A percentile compares a stretch with the other conserved stretches of the same genome.
phyloP scores from a whole-genome alignment of 306 rosid species.

The Vicia sativa region DNA sequence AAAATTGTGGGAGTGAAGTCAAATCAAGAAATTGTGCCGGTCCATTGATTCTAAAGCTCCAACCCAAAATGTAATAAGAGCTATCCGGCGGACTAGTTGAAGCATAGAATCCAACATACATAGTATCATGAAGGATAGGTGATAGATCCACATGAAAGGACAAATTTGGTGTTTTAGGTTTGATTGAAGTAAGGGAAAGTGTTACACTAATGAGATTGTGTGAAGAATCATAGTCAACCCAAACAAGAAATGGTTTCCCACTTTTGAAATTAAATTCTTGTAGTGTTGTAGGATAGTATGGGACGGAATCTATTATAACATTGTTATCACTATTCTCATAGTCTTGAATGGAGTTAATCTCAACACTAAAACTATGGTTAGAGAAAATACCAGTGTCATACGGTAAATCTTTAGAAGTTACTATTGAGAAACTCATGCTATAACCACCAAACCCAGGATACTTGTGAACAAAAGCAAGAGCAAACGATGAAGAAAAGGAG shows the following conservation, averaged over 20 bases:
- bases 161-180: constrained; percentile 60
- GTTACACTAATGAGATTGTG: constrained; percentile 47
- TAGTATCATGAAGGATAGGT: constrained; percentile 51
- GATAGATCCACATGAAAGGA: constrained; percentile 63
- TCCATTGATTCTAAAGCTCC: constrained; percentile 81
- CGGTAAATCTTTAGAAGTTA: constrained; percentile 50
- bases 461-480: constrained; percentile 64
- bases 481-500: constrained; percentile 72
- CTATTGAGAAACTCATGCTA: constrained; percentile 71
- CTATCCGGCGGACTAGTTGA: constrained; percentile 85
- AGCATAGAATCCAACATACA: constrained; percentile 87
- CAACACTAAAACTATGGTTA: constrained; percentile 73
- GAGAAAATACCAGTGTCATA: constrained; percentile 56
- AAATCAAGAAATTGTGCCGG: constrained; percentile 57
- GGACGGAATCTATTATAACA: constrained; percentile 62
- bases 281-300: constrained; percentile 11
- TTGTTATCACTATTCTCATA: constrained; percentile 77
- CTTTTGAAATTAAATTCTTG: constrained; percentile 52
- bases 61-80: constrained; percentile 75
- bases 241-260: constrained; percentile 62
- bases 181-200: constrained; percentile 56
- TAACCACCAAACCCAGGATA: constrained; percentile 87
- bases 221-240: constrained; percentile 78
- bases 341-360: constrained; percentile 80
- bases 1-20: constrained; percentile 61